A percentile compares a stretch with the other conserved stretches of the same genome.
Evolutionary conservation across 1,284 basidiomycete genomes (phyloP).

Genomic region (Trichosporon coremiiforme): DNA sequence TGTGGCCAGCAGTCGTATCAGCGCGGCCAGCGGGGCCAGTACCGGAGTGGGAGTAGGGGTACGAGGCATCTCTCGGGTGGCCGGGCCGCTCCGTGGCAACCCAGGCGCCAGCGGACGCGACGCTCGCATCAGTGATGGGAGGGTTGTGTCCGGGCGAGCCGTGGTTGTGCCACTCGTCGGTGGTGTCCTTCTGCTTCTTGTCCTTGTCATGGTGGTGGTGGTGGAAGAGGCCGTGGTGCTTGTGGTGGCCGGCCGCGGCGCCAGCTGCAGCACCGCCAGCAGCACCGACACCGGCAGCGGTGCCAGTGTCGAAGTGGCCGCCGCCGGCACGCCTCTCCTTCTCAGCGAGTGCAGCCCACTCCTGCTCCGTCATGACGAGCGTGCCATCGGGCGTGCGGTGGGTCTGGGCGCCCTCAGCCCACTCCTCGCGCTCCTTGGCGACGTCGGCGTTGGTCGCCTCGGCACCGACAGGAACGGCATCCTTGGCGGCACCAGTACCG

Average conservation of each 20-base stretch:
- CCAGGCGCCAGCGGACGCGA: too few species aligned
- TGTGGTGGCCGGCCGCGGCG: background rate
- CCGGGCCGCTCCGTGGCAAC: too few species aligned
- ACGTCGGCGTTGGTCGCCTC: conserved; percentile 12
- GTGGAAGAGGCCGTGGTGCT: background rate
- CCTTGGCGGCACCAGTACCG: conserved; percentile 13
- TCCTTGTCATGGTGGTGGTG: background rate
- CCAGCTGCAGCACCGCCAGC: background rate
- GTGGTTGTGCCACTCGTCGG: too few species aligned
- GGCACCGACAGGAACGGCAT: conserved; percentile 6
- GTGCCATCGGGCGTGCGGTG: conserved; percentile 10
- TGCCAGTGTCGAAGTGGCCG: background rate
- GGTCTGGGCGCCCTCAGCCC: background rate
- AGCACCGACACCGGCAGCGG: background rate
- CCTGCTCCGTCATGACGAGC: conserved; percentile 10
- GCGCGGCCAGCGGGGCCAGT: background rate
- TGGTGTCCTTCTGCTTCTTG: background rate
- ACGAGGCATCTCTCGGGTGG: too few species aligned
- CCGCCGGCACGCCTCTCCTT: background rate
- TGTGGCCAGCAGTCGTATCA: background rate
- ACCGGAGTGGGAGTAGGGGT: too few species aligned
- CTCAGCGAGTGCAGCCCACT: conserved; percentile 11
- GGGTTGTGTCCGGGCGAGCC: too few species aligned
- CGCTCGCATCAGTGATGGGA: too few species aligned
- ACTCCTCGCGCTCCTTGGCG: background rate